Evolutionary conservation across 805 yeast species (phyloP).

Genomic region (Candida xiaguanensis): DNA sequence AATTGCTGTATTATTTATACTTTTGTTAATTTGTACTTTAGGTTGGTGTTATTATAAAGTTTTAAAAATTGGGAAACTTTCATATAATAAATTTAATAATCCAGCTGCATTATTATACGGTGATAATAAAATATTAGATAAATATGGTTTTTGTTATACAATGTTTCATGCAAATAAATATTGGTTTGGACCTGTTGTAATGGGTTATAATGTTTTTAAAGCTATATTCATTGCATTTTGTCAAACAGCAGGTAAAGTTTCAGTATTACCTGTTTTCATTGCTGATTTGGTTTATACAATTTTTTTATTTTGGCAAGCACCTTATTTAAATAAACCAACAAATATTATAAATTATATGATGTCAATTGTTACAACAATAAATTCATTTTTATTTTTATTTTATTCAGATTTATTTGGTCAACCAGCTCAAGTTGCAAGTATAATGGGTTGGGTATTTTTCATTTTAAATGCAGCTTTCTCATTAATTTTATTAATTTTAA

Average conservation of each 20-base stretch:
- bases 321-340: slow-evolving; percentile 80
- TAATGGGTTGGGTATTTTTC: slow-evolving; percentile 92
- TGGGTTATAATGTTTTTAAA: slow-evolving; percentile 61
- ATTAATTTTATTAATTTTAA: slow-evolving; percentile 64
- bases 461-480: slow-evolving; percentile 87
- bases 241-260: slow-evolving; percentile 78
- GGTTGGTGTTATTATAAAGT: slow-evolving; percentile 67
- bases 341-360: slow-evolving; percentile 72
- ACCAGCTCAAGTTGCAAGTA: slow-evolving; percentile 70
- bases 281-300: slow-evolving; percentile 69
- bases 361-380: slow-evolving; percentile 66
- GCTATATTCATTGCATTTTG: slow-evolving; percentile 73
- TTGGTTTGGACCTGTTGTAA: slow-evolving; percentile 74
- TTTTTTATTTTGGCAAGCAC: slow-evolving; percentile 59
- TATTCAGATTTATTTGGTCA: slow-evolving; percentile 83
- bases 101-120: slow-evolving; percentile 89
- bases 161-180: slow-evolving; percentile 79
- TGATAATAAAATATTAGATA: slow-evolving; percentile 63
- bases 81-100: slow-evolving; percentile 60
- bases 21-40: slow-evolving; percentile 59
- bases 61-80: slow-evolving; percentile 54
- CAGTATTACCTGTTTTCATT: slow-evolving; percentile 71
- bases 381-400: slow-evolving; percentile 81
- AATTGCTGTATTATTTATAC: slow-evolving; percentile 66
- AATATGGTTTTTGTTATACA: slow-evolving; percentile 85